Conservation (phyloP, 1,284 basidiomycete genomes). For the Austropuccinia psidii region DNA sequence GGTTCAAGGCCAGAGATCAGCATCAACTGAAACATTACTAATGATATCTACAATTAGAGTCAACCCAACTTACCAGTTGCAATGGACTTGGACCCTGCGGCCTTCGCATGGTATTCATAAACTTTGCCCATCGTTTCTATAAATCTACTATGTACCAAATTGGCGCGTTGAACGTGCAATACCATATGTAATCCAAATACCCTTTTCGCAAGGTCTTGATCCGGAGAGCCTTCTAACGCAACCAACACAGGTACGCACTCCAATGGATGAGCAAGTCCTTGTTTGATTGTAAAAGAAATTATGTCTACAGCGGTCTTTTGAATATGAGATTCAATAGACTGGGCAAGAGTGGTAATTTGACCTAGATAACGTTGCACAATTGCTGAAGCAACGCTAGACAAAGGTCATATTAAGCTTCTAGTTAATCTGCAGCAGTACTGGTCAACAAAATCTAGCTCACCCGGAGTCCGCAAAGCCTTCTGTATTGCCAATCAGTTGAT, state of each 20-base stretch:
- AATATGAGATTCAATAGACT: constrained; percentile 62
- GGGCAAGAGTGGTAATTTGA: constrained; percentile 69
- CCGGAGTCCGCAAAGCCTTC: constrained; percentile 90
- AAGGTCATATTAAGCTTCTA: not conserved
- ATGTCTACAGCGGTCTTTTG: constrained; percentile 84
- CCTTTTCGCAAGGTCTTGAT: constrained; percentile 58
- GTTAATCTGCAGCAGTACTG: not conserved
- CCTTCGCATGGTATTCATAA: constrained; percentile 70
- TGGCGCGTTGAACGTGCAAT: constrained; percentile 79
- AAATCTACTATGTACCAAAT: constrained; percentile 77
- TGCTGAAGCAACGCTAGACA: constrained; percentile 72
- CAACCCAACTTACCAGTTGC: constrained; percentile 43
- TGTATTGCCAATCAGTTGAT: constrained; percentile 85
- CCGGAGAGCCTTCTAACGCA: constrained; percentile 77
- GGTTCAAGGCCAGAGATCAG: not conserved
- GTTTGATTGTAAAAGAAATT: constrained; percentile 80
- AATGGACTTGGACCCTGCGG: constrained; percentile 51
- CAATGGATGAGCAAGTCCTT: constrained; percentile 89
- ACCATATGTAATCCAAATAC: constrained; percentile 73
- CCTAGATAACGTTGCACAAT: constrained; percentile 84
- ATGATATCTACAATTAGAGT: not conserved
- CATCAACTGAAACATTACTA: not conserved
- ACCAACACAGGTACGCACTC: constrained; percentile 89
- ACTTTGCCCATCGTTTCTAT: constrained; percentile 67
- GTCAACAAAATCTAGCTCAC: constrained; percentile 52